Evolutionary conservation across 2,329 filamentous ascomycete species (phyloP).

Genomic region (Arthroderma uncinatum): DNA sequence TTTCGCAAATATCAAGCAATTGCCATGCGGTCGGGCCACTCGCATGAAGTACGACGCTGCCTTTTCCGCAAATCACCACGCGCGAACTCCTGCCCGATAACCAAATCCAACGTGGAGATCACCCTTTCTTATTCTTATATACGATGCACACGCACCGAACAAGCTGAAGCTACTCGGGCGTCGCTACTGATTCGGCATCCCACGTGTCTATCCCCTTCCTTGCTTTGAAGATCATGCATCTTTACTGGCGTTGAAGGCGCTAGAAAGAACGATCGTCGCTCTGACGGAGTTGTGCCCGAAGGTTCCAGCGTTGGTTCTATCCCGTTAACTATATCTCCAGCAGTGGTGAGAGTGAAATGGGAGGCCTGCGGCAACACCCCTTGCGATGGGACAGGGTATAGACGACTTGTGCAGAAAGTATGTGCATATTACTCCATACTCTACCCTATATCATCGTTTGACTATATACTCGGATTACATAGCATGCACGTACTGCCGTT

Average conservation of each 20-base stretch:
- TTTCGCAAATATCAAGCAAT: background rate
- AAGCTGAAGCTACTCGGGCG: background rate
- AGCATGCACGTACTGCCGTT: background rate
- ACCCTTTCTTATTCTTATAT: background rate
- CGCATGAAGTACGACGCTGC: background rate
- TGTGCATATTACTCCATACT: background rate
- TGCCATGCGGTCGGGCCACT: background rate
- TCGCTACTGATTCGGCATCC: background rate
- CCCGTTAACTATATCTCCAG: no score
- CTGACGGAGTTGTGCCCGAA: no score
- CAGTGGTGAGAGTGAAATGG: background rate
- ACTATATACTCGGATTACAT: background rate
- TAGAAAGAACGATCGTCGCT: background rate
- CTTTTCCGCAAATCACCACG: background rate
- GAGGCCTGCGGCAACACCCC: background rate
- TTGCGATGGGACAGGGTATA: background rate
- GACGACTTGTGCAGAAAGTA: background rate
- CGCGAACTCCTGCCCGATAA: background rate
- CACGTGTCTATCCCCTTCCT: background rate
- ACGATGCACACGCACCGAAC: background rate
- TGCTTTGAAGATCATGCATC: background rate
- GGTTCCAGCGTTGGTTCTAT: background rate
- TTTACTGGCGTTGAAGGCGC: background rate
- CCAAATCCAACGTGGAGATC: background rate
- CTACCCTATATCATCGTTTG: background rate